A percentile compares a stretch with the other conserved stretches of the same genome.
Evolutionary conservation across 2,329 filamentous ascomycete species (phyloP).

Genomic region (Herpotrichia juniperi): DNA sequence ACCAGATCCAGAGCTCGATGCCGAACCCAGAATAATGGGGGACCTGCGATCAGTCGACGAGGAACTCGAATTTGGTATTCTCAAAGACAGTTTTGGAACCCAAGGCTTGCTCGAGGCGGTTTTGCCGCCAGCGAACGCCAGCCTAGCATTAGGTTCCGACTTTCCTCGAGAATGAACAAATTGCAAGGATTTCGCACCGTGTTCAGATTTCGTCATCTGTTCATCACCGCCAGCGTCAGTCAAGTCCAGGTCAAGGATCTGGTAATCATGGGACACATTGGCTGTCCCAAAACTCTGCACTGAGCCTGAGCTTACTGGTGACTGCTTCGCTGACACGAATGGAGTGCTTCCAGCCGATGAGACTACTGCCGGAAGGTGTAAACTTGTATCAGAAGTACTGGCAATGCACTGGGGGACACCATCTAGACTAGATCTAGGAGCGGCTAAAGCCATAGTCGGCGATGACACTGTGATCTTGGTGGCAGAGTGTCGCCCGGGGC

Average conservation of each 20-base stretch:
- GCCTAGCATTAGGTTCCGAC: conserved; percentile 12
- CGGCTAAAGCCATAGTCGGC: conserved; percentile 15
- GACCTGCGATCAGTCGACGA: conserved; percentile 8
- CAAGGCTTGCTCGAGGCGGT: conserved; percentile 5
- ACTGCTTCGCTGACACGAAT: conserved; percentile 28
- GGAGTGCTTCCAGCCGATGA: conserved; percentile 24
- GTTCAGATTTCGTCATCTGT: conserved; percentile 3
- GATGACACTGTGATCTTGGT: conserved; percentile 23
- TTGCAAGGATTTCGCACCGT: conserved; percentile 8
- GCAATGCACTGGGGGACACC: not conserved
- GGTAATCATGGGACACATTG: conserved; percentile 14
- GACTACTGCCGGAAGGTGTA: conserved; percentile 18
- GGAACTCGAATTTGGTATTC: conserved; percentile 14
- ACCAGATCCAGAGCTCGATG: conserved; percentile 15
- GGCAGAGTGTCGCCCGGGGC: conserved; percentile 12
- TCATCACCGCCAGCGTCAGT: conserved; percentile 21
- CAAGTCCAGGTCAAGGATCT: conserved; percentile 11
- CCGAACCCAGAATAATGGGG: conserved; percentile 7
- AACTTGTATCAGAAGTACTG: not conserved
- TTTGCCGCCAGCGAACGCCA: conserved; percentile 3
- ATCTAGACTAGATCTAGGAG: not conserved
- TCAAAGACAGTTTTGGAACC: conserved; percentile 26
- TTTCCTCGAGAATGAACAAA: conserved; percentile 12
- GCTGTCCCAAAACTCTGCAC: conserved; percentile 26
- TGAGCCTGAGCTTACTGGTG: conserved; percentile 36